Evolutionary conservation across 306 rosid species (phyloP).

Genomic region (Parietaria judaica): DNA sequence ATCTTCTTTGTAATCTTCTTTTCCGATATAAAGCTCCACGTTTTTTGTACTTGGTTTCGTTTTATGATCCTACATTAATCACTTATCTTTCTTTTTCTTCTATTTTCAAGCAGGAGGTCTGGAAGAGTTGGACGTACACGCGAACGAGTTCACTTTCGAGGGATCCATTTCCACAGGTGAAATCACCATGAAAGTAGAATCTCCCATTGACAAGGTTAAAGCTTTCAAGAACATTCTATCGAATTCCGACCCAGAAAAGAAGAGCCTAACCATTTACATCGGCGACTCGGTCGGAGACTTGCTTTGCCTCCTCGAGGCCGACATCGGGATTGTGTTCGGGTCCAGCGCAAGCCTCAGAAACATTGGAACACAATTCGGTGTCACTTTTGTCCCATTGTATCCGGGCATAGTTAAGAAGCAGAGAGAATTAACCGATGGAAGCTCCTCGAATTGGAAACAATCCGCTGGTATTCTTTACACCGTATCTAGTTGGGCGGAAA

Average conservation of each 20-base stretch:
- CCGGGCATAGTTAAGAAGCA: constrained; percentile 75
- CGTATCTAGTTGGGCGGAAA: constrained; percentile 87
- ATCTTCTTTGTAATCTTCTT: not conserved
- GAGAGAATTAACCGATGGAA: constrained; percentile 43
- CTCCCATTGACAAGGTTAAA: constrained; percentile 79
- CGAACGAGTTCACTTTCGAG: constrained; percentile 74
- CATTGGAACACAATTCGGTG: constrained; percentile 62
- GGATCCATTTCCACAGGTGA: constrained; percentile 77
- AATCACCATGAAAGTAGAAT: constrained; percentile 70
- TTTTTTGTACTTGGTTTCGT: not conserved
- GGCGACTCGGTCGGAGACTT: constrained; percentile 96
- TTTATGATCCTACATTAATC: not conserved
- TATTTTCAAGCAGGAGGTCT: constrained; percentile 56
- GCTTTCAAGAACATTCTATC: constrained; percentile 48
- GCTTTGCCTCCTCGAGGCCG: constrained; percentile 93
- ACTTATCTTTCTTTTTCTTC: not conserved
- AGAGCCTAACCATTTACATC: constrained; percentile 59
- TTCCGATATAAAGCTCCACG: not conserved
- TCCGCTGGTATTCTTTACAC: constrained; percentile 80
- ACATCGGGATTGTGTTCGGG: constrained; percentile 84
- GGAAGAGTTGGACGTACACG: constrained; percentile 52
- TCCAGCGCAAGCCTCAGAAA: constrained; percentile 86
- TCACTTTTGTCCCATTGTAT: constrained; percentile 71
- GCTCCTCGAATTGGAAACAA: constrained; percentile 61
- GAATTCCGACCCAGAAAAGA: constrained; percentile 34